phyloP scores from a whole-genome alignment of 768 basidiomycete genomes.

The Tylopilus felleus region DNA sequence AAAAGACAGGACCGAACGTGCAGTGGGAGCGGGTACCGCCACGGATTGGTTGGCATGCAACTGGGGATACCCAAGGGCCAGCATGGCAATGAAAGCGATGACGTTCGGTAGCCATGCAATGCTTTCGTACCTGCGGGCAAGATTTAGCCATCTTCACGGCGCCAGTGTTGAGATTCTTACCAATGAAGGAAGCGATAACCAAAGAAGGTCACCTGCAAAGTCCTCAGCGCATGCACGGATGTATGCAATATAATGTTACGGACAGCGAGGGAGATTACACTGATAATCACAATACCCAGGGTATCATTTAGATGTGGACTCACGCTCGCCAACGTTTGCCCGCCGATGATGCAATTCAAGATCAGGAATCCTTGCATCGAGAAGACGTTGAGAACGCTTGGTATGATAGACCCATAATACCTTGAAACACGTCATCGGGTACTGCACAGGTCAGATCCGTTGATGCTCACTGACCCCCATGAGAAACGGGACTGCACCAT shows the following conservation, averaged over 20 bases:
- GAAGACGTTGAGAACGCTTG: conserved; percentile 47
- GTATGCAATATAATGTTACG: conserved; percentile 1
- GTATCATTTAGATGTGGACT: conserved; percentile 30
- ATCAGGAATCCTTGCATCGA: conserved; percentile 55
- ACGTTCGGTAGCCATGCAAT: conserved; percentile 76
- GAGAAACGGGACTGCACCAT: conserved; percentile 57
- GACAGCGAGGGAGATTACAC: conserved; percentile 31
- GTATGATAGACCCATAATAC: conserved; percentile 38
- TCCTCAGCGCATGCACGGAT: background rate
- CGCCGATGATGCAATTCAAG: conserved; percentile 59
- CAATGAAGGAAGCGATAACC: conserved; percentile 61
- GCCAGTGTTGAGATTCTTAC: conserved; percentile 28
- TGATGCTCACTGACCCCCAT: conserved; percentile 39
- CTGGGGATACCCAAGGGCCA: conserved; percentile 69
- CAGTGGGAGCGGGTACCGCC: conserved; percentile 35
- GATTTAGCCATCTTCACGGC: background rate
- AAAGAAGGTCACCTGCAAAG: conserved; percentile 53
- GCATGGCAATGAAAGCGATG: conserved; percentile 61
- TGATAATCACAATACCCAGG: conserved; percentile 33
- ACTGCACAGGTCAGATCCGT: conserved; percentile 5
- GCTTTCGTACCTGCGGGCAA: conserved; percentile 59
- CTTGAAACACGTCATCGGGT: conserved; percentile 21
- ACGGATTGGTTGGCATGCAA: conserved; percentile 41
- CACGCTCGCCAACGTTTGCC: conserved; percentile 55
- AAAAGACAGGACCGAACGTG: conserved; percentile 39